Percentiles rank a stretch among this genome's conserved stretches.
Conservation (phyloP, 2,329 filamentous ascomycete genomes). For the Scolecobasidium constrictum region DNA sequence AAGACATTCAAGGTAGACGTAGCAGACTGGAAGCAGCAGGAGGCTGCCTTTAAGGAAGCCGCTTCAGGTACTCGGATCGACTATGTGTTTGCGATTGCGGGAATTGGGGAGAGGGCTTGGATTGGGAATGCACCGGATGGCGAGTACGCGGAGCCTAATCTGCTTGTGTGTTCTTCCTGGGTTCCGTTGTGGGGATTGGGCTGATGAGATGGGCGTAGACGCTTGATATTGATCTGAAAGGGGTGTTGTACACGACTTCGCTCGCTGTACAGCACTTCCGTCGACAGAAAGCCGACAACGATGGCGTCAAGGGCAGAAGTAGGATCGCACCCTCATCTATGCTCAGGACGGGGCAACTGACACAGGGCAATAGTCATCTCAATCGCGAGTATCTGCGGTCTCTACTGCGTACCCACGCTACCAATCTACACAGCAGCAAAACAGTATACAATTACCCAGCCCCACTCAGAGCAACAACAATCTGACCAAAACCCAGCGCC, state of each 20-base stretch:
- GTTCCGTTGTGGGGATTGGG: too few relatives aligned
- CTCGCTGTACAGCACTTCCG: conserved; percentile 34
- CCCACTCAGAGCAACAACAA: background rate
- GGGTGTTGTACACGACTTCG: conserved; percentile 30
- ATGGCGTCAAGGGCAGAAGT: conserved; percentile 29
- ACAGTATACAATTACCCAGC: conserved; percentile 17
- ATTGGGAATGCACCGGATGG: conserved; percentile 17
- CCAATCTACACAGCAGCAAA: conserved; percentile 34
- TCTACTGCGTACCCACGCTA: conserved; percentile 30
- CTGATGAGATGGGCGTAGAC: too few relatives aligned
- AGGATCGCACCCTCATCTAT: conserved; percentile 8
- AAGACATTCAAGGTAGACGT: background rate
- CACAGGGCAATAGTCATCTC: conserved; percentile 1
- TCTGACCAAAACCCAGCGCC: conserved; percentile 14
- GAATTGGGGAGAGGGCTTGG: conserved; percentile 18
- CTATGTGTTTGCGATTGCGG: conserved; percentile 8
- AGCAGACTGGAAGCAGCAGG: conserved; percentile 5
- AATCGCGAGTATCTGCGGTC: conserved; percentile 31
- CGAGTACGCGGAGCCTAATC: conserved; percentile 27
- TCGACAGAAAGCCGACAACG: conserved; percentile 23
- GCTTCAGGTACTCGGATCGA: conserved; percentile 1
- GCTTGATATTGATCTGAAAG: conserved; percentile 30
- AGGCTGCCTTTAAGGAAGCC: conserved; percentile 4
- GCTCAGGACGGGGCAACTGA: background rate
- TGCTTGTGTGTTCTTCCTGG: conserved; percentile 15